Evolutionary conservation across 768 basidiomycete genomes (phyloP), one percentile per base, ranked within the genome.

Genomic region (Boletus bicolor): DNA sequence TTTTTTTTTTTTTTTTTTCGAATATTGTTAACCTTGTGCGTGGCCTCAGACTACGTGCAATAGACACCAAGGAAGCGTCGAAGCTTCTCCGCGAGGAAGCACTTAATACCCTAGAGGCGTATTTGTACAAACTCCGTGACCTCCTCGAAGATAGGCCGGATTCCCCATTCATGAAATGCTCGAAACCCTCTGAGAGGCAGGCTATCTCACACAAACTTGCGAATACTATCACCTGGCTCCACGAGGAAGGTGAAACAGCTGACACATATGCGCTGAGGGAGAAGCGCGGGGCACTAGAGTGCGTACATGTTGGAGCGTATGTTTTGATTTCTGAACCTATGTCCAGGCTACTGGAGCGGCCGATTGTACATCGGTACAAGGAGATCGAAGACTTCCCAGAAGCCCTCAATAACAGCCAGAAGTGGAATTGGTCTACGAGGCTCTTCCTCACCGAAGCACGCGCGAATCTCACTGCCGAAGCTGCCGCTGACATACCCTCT

Each of bases 51-150:
- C 77, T 99, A 11, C 82, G 87, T 12, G 83, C 85, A 10, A 78
- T 96, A 56, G 91, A 96, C 61, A 69, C 76, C 7, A 85, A 87
- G 52, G 95, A 98, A 74, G 75, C 78, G 2, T 81, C 85, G 17
- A 93, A 91, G 69, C 79, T 77, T 34, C 83, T 84, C 51, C 85
- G 85, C 34, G 95, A 95, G 64, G 97, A 98, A 69, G 92, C 93
- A 3, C 80, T 88, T 32, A 99, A 99, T 72, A 78, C 82, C 26
- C 83, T 99, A 49, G 97, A 99, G 72, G 84, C 87, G 34, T 97
- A 97, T 68, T 73, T 98, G n/a, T 99, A 99, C 75, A 82, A 87
- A 56, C 73, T 97, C 35, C 86, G 91, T 21, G 93, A 93, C 66
- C 77, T 96, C 10, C 76, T 98, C 32, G 79, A 82, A 32, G 84